phyloP scores from a whole-genome alignment of 352 stramenopile species.

The Blastocystis sp. region DNA sequence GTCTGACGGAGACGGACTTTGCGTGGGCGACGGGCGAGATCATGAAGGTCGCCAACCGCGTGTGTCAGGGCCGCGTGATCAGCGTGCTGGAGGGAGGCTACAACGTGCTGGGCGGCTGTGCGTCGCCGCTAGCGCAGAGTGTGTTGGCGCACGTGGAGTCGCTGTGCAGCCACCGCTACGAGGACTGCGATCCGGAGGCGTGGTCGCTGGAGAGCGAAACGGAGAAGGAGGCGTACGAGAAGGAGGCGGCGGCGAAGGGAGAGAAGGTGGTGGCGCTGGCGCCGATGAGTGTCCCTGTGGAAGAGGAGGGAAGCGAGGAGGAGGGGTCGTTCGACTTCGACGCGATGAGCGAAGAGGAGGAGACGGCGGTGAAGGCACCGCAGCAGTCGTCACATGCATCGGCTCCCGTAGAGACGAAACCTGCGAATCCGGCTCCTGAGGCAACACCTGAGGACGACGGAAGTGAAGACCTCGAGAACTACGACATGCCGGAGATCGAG shows the following conservation, averaged over 20 bases:
- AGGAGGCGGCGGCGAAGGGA: constrained; percentile 2
- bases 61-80: constrained; percentile 57
- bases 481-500: constrained; percentile 54
- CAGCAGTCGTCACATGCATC: not conserved
- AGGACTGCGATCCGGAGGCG: not conserved
- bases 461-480: constrained; percentile 44
- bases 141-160: constrained; percentile 56
- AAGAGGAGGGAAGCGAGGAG: constrained; percentile 43
- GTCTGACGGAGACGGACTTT: constrained; percentile 60
- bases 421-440: not conserved
- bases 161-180: constrained; percentile 16
- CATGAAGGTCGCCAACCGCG: constrained; percentile 56
- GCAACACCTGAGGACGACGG: not conserved
- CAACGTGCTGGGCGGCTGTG: constrained; percentile 45
- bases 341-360: constrained; percentile 9
- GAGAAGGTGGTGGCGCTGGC: not conserved
- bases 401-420: not conserved
- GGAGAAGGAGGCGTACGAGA: not conserved
- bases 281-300: not conserved
- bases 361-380: not conserved
- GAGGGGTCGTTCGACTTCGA: constrained; percentile 45
- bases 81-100: constrained; percentile 60
- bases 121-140: constrained; percentile 43
- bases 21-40: constrained; percentile 60
- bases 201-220: constrained; percentile 27